These are phyloP conservation scores for Vicia sativa DNA, from an alignment of 306 rosid species.

Conservation along the genomic window DNA sequence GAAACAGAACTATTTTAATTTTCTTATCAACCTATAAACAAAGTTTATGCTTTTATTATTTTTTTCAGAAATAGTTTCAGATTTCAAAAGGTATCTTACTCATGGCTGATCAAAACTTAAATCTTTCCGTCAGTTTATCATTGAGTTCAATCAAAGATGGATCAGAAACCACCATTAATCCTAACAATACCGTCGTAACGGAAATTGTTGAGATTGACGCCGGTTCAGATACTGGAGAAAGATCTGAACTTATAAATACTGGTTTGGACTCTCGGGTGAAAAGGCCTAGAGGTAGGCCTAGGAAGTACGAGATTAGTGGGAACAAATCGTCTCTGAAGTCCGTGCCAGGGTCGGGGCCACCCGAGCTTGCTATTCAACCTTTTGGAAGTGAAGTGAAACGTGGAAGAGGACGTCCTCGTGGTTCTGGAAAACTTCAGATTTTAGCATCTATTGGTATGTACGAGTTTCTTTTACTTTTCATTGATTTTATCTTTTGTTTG, in stretches of 20 bases:
- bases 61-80: no score
- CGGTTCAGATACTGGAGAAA: conserved; percentile 19
- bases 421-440: conserved; percentile 53
- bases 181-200: neutral
- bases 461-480: neutral
- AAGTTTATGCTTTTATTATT: neutral
- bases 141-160: no score
- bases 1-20: conserved; percentile 3
- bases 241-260: neutral
- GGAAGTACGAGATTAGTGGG: conserved; percentile 33
- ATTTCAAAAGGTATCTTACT: conserved; percentile 20
- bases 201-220: neutral
- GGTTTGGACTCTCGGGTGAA: conserved; percentile 24
- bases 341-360: neutral
- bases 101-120: conserved; percentile 38
- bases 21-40: neutral
- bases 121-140: neutral
- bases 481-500: no score
- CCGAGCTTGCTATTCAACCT: neutral
- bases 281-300: conserved; percentile 58
- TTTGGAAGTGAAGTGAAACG: conserved; percentile 11
- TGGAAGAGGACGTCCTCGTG: conserved; percentile 62
- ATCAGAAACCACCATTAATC: neutral
- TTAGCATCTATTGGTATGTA: conserved; percentile 58
- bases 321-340: no score